Percentiles rank a stretch among this genome's conserved stretches.
Evolutionary conservation across 2,329 filamentous ascomycete genomes (phyloP).

Genomic region (Epichloe festucae): DNA sequence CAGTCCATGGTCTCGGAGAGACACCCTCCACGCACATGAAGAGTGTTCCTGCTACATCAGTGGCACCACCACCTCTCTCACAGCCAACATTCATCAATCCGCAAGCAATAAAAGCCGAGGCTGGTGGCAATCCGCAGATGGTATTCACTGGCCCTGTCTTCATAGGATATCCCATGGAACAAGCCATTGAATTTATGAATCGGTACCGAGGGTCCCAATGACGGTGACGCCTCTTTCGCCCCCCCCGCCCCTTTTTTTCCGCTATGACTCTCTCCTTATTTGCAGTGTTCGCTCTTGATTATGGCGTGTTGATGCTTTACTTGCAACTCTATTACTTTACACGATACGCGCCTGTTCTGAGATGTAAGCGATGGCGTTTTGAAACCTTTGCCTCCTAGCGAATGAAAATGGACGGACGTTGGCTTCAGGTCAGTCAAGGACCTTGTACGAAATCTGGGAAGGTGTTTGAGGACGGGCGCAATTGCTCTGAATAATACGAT

Average conservation of each 20-base stretch:
- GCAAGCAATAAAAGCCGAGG: slow-evolving; percentile 18
- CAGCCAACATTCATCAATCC: slow-evolving; percentile 43
- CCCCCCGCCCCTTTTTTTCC: neutral
- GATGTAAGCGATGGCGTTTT: slow-evolving; percentile 4
- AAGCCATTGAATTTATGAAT: slow-evolving; percentile 65
- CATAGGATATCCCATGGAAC: slow-evolving; percentile 76
- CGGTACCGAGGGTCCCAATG: slow-evolving; percentile 29
- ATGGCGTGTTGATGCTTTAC: slow-evolving; percentile 1
- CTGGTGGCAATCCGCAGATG: slow-evolving; percentile 46
- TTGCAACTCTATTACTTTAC: slow-evolving; percentile 1
- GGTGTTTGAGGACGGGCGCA: neutral
- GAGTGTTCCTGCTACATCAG: slow-evolving; percentile 6
- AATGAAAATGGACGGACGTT: neutral
- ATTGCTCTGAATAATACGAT: neutral
- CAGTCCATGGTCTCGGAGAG: slow-evolving; percentile 4
- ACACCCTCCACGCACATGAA: slow-evolving; percentile 12
- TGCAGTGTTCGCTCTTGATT: neutral
- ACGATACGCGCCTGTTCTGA: slow-evolving; percentile 6
- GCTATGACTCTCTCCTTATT: neutral
- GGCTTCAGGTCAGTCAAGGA: neutral
- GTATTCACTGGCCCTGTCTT: slow-evolving; percentile 90
- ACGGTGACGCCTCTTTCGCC: slow-evolving; percentile 1
- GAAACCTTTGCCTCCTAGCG: neutral
- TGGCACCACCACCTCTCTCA: slow-evolving; percentile 6
- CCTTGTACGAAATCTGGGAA: neutral